A percentile compares a stretch with the other conserved stretches of the same genome.
These are phyloP conservation scores for Canavalia gladiata DNA, from an alignment of 306 rosid species.

Conservation along the genomic window DNA sequence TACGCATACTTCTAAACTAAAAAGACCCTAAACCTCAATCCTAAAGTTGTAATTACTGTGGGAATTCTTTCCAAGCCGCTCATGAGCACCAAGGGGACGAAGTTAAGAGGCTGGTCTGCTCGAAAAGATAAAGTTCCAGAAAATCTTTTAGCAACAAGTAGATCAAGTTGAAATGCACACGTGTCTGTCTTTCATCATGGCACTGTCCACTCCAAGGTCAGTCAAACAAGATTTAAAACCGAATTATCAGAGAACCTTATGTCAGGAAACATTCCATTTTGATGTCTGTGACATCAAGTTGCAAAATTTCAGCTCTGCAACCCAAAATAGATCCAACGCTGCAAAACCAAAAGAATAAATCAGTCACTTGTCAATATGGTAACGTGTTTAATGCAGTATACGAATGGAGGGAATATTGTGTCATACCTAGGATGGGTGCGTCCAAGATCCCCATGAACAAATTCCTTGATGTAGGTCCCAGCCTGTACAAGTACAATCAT, in stretches of 20 bases:
- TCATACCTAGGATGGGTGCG: constrained; percentile 91
- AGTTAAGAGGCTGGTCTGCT: neutral
- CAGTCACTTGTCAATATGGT: constrained; percentile 15
- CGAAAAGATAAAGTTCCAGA: neutral
- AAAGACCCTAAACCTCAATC: neutral
- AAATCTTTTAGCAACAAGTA: neutral
- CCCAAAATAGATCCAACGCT: constrained; percentile 85
- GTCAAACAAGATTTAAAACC: neutral
- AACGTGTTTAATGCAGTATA: constrained; percentile 14
- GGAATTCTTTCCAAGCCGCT: neutral
- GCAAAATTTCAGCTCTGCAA: constrained; percentile 92
- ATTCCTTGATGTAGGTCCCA: constrained; percentile 97
- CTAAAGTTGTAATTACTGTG: neutral
- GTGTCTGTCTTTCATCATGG: neutral
- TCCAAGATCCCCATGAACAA: constrained; percentile 95
- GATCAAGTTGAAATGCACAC: neutral
- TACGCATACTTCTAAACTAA: neutral
- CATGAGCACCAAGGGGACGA: neutral
- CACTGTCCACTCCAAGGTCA: neutral
- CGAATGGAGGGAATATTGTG: constrained; percentile 3
- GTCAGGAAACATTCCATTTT: constrained; percentile 83
- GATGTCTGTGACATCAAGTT: constrained; percentile 90
- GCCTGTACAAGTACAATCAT: constrained; percentile 63
- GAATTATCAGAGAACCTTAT: constrained; percentile 9
- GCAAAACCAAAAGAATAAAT: constrained; percentile 45